Evolutionary conservation across 2,329 filamentous ascomycete genomes (phyloP).

Genomic region (Pseudopyrenochaeta lycopersici): DNA sequence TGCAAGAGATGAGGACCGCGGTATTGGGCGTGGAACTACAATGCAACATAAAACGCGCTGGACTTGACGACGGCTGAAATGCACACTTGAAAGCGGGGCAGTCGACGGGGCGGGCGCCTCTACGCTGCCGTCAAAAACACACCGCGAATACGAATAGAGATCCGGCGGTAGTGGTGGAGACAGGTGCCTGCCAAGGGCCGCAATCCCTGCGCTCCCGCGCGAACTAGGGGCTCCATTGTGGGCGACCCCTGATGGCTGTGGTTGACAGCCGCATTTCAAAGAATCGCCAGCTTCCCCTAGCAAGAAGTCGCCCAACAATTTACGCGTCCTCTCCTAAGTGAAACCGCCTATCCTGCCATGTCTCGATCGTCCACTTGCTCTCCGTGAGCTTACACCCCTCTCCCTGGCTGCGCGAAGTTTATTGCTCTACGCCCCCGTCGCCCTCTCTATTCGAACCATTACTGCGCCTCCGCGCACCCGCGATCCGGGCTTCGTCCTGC

Average conservation of each 20-base stretch:
- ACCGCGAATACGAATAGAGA: conserved; percentile 6
- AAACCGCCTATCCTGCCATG: conserved; percentile 22
- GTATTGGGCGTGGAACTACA: neutral
- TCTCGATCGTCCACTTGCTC: conserved; percentile 29
- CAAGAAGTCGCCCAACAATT: neutral
- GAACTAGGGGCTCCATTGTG: conserved; percentile 2
- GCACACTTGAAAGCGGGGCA: neutral
- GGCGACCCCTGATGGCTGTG: conserved; percentile 15
- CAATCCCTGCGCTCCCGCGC: conserved; percentile 11
- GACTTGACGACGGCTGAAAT: conserved; percentile 14
- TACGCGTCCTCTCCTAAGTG: neutral
- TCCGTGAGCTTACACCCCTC: conserved; percentile 37
- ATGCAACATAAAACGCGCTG: no score
- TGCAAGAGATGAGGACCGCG: no score
- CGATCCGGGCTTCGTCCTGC: conserved; percentile 9
- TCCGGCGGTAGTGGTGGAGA: conserved; percentile 9
- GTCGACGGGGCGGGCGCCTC: neutral
- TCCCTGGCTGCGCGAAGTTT: conserved; percentile 36
- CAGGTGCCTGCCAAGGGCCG: conserved; percentile 14
- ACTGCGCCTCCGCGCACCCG: conserved; percentile 31
- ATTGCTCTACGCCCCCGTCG: conserved; percentile 30
- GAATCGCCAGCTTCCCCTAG: conserved; percentile 8
- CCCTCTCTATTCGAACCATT: conserved; percentile 27
- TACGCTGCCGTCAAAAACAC: conserved; percentile 5
- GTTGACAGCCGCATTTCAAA: conserved; percentile 9